Conservation (phyloP, 140 eudicot species). For the Flaveria floridana region DNA sequence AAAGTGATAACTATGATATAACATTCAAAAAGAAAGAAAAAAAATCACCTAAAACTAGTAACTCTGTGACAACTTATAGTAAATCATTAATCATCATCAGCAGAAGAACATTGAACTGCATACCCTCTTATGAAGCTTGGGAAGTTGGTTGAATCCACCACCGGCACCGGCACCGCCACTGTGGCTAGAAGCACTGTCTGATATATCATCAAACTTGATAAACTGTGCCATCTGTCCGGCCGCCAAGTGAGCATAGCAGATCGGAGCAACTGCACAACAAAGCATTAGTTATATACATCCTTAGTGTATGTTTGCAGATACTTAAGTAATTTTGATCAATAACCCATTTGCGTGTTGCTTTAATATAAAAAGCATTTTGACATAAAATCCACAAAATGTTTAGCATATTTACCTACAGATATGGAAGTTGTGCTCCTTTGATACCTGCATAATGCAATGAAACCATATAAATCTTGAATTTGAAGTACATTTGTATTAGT, state of each 20-base stretch:
- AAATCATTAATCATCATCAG: conserved; percentile 1
- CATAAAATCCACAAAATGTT: background rate
- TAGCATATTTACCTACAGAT: conserved; percentile 53
- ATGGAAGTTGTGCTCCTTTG: conserved; percentile 86
- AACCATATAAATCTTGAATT: background rate
- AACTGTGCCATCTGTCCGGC: conserved; percentile 76
- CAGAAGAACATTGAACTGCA: conserved; percentile 40
- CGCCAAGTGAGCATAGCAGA: conserved; percentile 81
- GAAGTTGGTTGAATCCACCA: conserved; percentile 29
- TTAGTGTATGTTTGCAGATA: background rate
- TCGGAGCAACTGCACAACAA: conserved; percentile 64
- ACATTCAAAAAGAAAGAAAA: background rate
- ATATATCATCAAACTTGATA: conserved; percentile 59
- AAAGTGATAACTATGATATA: background rate
- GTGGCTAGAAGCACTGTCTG: conserved; percentile 59
- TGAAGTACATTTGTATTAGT: background rate
- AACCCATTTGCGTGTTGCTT: background rate
- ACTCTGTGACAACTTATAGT: background rate
- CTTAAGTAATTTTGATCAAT: background rate
- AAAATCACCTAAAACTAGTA: background rate
- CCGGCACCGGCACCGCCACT: conserved; percentile 33
- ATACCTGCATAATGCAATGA: conserved; percentile 48
- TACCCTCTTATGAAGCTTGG: conserved; percentile 30
- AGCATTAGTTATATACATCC: background rate
- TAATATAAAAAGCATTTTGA: background rate